Base-by-base conservation (phyloP, 1,284 basidiomycete species). In the Flammula alnicola region DNA sequence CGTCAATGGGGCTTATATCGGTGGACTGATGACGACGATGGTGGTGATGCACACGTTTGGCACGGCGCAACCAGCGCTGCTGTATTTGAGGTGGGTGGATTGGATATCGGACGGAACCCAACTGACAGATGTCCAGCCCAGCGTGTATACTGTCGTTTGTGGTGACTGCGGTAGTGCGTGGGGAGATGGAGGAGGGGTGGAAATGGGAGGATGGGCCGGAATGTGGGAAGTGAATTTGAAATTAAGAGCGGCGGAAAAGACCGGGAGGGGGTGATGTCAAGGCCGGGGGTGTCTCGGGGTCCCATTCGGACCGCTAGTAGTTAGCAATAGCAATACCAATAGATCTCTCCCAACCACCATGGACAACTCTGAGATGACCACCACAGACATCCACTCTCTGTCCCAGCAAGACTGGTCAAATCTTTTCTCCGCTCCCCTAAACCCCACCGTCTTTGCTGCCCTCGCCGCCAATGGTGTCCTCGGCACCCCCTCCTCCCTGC, bases 21-120 rank as follows among this genome's bases (percentile, higher is more conserved):
- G 74, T 17, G 96, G 95, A 0, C 79, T 98, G 19, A 68, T 73
- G 5, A 81, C 77, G 8, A 97, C 96, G 2, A 94, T 98, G 83
- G 67, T 67, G 0, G 91, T 96, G 12, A 95, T 98, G 95, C 91
- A 96, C 66, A 64, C 76, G 35, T 89, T 87, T 63, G 76, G 78
- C 39, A 80, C 78, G 11, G 94, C 93, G 0, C 96, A 99, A 63
- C 96, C 96, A 3, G 96, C 96, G 1, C 72, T 99, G 51, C 75
- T 99, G 29, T 99, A 98, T 68, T 79, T 99, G 57, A 85, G 88
- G 91, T 91, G 60, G 66, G 84, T 67, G 20, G 10, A 8, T 11
- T 12, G 12, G 14, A 11, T 33, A 4, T 8, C 19, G 10, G 23
- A 9, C 14, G 16, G 19, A 32, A 26, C 10, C 7, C 12, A 23